Evolutionary conservation across 768 basidiomycete species (phyloP), one percentile per base, ranked within the genome.

Genomic region (Suillus alpinus): DNA sequence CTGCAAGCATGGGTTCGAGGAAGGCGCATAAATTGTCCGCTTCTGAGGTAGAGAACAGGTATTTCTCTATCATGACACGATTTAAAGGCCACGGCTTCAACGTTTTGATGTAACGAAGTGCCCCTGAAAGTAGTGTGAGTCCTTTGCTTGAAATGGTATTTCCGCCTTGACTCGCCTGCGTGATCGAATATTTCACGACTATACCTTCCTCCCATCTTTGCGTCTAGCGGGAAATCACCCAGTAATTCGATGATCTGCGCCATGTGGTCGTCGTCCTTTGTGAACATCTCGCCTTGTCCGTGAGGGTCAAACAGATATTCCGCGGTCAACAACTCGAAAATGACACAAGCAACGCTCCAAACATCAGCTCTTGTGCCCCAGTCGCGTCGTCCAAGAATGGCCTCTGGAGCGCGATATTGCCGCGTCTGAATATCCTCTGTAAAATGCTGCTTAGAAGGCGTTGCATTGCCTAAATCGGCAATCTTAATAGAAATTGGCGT

Each of bases 391-490:
- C 95, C 94, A 18, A 95, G 77, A 66, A 97, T 94, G 58, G 93
- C 94, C 73, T 97, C 94, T n/a, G 94, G 94, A 31, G 91, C 85
- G 63, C 94, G 89, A 72, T 97, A 97, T 71, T 96, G 94, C 46
- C 94, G 85, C n/a, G 94, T 97, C 76, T 96, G 95, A 65, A 95
- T 96, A 70, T 95, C 94, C 69, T 95, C 94, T 9, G 94, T 96
- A 71, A 86, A 97, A 71, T 96, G 94, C 67, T 87, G 86, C 65
- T 78, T 88, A n/a, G 91, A 88, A 16, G 93, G 94, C 39, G 94
- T 95, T 29, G 94, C 95, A 71, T 97, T 97, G 29, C 94, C 94
- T 47, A 97, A 78, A 77, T 97, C 94, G 34, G 94, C 94, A 63
- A 97, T 95, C 81, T 97, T 96, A 70, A 97, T 83, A 20, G 84